A percentile compares a stretch with the other conserved stretches of the same genome.
Evolutionary conservation across 108 stramenopile genomes (phyloP).

Genomic region (Skeletonema grethae): DNA sequence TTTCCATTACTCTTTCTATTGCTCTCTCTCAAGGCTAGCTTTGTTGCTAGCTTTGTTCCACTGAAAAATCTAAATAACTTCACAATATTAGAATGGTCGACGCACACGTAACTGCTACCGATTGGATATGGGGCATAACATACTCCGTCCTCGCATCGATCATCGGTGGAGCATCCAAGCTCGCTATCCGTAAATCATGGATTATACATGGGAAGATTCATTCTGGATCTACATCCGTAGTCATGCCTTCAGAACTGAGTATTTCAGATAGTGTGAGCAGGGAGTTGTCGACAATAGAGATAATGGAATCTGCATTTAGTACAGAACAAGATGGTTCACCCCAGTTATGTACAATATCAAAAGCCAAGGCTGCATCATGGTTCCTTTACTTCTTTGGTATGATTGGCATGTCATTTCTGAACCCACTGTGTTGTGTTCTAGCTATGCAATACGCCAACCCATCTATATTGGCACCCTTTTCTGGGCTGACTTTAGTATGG

Average conservation of each 20-base stretch:
- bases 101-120: conserved; percentile 37
- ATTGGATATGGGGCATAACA: conserved; percentile 77
- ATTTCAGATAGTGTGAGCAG: background rate
- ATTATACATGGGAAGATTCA: background rate
- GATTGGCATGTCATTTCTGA: conserved; percentile 84
- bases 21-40: no score
- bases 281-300: conserved; percentile 6
- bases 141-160: conserved; percentile 75
- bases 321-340: background rate
- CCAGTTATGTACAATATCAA: background rate
- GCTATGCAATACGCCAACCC: conserved; percentile 90
- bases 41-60: no score
- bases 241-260: background rate
- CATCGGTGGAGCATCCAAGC: conserved; percentile 77
- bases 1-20: no score
- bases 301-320: background rate
- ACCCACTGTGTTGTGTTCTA: conserved; percentile 76
- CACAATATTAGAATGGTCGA: background rate
- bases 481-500: conserved; percentile 87
- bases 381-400: conserved; percentile 58
- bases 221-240: background rate
- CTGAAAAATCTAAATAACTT: no score
- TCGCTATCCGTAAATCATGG: conserved; percentile 83
- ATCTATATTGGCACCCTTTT: conserved; percentile 85
- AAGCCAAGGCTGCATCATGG: conserved; percentile 24